Conservation (phyloP, 768 basidiomycete genomes). For the Auricularia heimuer region DNA sequence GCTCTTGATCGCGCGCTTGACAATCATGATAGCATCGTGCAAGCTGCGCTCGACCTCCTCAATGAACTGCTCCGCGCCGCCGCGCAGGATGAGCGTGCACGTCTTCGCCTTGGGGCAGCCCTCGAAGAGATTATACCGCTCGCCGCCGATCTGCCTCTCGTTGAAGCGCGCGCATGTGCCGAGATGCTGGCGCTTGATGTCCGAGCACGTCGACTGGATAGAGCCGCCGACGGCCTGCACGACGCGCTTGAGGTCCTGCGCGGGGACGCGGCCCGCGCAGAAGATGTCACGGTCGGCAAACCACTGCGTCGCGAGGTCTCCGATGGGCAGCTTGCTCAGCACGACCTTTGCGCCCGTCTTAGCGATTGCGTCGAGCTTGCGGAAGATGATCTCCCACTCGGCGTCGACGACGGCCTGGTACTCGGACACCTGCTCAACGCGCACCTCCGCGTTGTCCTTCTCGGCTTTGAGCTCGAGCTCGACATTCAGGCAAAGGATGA, state of each 20-base stretch:
- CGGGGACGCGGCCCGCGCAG: conserved; percentile 91
- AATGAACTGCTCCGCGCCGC: conserved; percentile 98
- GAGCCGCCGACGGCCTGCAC: conserved; percentile 94
- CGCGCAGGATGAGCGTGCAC: conserved; percentile 86
- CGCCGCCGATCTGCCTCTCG: conserved; percentile 92
- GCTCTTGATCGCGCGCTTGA: conserved; percentile 91
- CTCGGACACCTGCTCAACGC: conserved; percentile 92
- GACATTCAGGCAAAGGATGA: conserved; percentile 90
- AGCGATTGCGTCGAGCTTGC: conserved; percentile 91
- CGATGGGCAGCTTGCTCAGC: conserved; percentile 94
- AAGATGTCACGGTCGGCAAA: conserved; percentile 98
- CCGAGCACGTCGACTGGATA: conserved; percentile 90
- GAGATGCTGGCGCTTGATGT: conserved; percentile 81
- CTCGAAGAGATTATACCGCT: conserved; percentile 92
- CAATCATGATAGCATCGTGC: conserved; percentile 99
- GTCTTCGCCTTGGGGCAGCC: conserved; percentile 91
- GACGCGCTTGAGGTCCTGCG: conserved; percentile 84
- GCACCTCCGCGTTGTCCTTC: conserved; percentile 97
- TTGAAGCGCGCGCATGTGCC: conserved; percentile 91
- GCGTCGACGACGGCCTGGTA: conserved; percentile 99
- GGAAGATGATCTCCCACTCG: conserved; percentile 99
- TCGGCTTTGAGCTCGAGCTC: conserved; percentile 98
- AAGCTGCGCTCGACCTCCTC: conserved; percentile 96
- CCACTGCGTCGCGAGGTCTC: conserved; percentile 97
- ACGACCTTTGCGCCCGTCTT: conserved; percentile 96